These are phyloP conservation scores for Abrus pulchellus DNA, from an alignment of 306 rosid genomes.

Conservation along the genomic window DNA sequence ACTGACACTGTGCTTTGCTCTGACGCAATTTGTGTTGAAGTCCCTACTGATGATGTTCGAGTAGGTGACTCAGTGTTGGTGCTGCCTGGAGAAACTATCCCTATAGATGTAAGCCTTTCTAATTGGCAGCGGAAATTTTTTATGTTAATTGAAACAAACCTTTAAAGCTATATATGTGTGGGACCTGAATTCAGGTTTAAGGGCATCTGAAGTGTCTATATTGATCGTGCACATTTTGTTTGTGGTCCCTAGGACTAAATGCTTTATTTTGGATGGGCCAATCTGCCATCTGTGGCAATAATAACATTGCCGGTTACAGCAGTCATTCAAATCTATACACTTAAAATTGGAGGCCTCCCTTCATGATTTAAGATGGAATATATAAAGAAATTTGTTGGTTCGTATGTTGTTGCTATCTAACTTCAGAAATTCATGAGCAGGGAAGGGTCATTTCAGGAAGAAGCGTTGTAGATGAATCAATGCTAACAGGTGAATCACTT, in stretches of 20 bases:
- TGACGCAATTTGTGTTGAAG: slow-evolving; percentile 82
- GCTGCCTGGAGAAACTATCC: slow-evolving; percentile 96
- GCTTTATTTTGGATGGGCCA: slow-evolving; percentile 2
- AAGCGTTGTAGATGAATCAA: slow-evolving; percentile 98
- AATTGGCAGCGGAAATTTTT: slow-evolving; percentile 42
- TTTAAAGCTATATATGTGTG: slow-evolving; percentile 19
- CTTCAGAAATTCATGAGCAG: slow-evolving; percentile 55
- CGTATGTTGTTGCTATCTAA: slow-evolving; percentile 49
- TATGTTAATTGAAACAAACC: slow-evolving; percentile 31
- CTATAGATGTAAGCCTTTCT: slow-evolving; percentile 82
- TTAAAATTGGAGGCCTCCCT: slow-evolving; percentile 31
- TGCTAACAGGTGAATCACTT: slow-evolving; percentile 99
- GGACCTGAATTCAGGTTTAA: slow-evolving; percentile 32
- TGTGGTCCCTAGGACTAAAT: slow-evolving; percentile 14
- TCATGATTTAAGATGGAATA: slow-evolving; percentile 38
- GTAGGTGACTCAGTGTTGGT: slow-evolving; percentile 93
- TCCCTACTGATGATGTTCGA: slow-evolving; percentile 93
- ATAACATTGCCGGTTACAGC: slow-evolving; percentile 27
- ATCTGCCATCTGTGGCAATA: slow-evolving; percentile 21
- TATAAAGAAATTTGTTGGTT: slow-evolving; percentile 43
- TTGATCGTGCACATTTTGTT: slow-evolving; percentile 32
- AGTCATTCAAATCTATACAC: slow-evolving; percentile 27
- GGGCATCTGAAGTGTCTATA: slow-evolving; percentile 34
- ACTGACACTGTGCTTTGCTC: slow-evolving; percentile 72
- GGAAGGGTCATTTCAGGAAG: slow-evolving; percentile 91